phyloP scores from a whole-genome alignment of 306 rosid genomes.

The Trifolium subterraneum region DNA sequence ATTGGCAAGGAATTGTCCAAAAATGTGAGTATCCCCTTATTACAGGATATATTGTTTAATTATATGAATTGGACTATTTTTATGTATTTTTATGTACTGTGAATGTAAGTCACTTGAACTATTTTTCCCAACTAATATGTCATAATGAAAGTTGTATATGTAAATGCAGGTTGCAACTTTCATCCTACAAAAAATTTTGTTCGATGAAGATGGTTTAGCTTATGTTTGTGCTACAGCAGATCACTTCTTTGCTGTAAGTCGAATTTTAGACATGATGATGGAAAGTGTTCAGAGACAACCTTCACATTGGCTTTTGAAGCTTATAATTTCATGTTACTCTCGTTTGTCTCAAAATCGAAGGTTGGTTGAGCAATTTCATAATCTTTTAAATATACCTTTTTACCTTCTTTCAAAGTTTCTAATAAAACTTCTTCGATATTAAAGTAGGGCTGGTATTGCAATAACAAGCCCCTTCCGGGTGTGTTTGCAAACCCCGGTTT shows the following conservation, averaged over 20 bases:
- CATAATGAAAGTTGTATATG: too few species aligned
- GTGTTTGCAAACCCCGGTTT: conserved; percentile 74
- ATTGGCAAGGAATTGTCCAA: neutral
- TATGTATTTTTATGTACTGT: too few species aligned
- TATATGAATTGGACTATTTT: too few species aligned
- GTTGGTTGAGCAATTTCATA: conserved; percentile 43
- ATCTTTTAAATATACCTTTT: neutral
- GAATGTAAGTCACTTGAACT: too few species aligned
- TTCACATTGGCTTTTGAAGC: conserved; percentile 74
- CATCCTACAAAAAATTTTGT: conserved; percentile 38
- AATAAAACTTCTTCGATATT: neutral
- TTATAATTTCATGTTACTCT: conserved; percentile 72
- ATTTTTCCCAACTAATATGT: too few species aligned
- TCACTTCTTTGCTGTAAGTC: conserved; percentile 68
- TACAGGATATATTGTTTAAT: too few species aligned
- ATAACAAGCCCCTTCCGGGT: conserved; percentile 74
- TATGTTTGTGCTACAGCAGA: conserved; percentile 73
- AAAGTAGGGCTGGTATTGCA: conserved; percentile 71
- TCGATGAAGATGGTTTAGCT: conserved; percentile 78
- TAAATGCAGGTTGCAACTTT: neutral
- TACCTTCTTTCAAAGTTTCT: neutral
- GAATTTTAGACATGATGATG: conserved; percentile 69
- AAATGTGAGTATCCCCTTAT: neutral
- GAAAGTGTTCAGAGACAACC: conserved; percentile 68
- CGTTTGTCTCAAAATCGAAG: conserved; percentile 70